Conservation (phyloP, 2,329 filamentous ascomycete species). For the Ceratocystis diversiconidia region DNA sequence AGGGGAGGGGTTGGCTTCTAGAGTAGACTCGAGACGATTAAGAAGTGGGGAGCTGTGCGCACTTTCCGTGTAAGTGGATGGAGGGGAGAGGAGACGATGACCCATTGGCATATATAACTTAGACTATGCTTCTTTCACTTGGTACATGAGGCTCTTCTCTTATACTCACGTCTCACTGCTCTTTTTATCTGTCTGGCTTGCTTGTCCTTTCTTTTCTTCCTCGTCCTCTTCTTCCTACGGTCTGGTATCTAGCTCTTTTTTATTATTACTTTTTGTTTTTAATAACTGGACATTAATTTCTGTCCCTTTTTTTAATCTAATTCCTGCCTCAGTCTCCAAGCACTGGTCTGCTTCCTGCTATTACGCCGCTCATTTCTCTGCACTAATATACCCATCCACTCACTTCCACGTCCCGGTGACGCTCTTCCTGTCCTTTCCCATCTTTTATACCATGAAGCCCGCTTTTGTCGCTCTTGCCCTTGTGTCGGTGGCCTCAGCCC, state of each 20-base stretch:
- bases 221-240: conserved; percentile 17
- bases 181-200: conserved; percentile 9
- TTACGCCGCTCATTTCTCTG: conserved; percentile 22
- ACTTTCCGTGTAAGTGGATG: too few relatives aligned
- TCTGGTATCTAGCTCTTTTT: conserved; percentile 19
- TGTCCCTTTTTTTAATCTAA: conserved; percentile 20
- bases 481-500: conserved; percentile 32
- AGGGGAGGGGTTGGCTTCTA: background rate
- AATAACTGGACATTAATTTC: conserved; percentile 22
- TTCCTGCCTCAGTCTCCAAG: conserved; percentile 27
- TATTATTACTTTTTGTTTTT: conserved; percentile 20
- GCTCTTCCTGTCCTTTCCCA: background rate
- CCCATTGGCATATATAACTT: too few relatives aligned
- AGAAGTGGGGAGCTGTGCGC: background rate
- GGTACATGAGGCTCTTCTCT: background rate
- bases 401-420: conserved; percentile 23
- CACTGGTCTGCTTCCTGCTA: conserved; percentile 37
- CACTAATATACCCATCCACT: conserved; percentile 19
- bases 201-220: conserved; percentile 18
- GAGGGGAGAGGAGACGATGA: too few relatives aligned
- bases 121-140: background rate
- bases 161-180: background rate
- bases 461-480: conserved; percentile 30
- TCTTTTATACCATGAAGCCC: conserved; percentile 30
- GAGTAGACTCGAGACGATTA: background rate